Percentiles rank a stretch among this genome's conserved stretches.
phyloP scores from a whole-genome alignment of 106 monocot genomes.

The Dioscorea dumetorum region DNA sequence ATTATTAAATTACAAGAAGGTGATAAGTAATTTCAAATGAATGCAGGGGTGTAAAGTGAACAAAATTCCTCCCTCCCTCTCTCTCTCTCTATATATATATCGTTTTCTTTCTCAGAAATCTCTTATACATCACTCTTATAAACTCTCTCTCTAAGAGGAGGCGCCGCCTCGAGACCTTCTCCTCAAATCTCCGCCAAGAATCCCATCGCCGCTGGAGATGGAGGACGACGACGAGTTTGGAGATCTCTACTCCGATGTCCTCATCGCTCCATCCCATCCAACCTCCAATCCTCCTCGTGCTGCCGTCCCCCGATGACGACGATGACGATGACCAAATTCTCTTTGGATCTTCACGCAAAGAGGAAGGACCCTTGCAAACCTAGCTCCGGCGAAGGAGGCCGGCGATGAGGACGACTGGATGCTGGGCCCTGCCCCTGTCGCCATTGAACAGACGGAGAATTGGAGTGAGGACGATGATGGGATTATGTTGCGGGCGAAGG shows the following conservation, averaged over 20 bases:
- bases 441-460: constrained; percentile 27
- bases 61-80: too few relatives aligned
- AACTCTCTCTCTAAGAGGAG: neutral
- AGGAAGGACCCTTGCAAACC: neutral
- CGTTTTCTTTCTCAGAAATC: too few relatives aligned
- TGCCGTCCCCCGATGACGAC: neutral
- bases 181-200: neutral
- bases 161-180: constrained; percentile 5
- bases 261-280: constrained; percentile 10
- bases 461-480: constrained; percentile 49
- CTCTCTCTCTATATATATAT: too few relatives aligned
- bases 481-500: neutral
- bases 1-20: too few relatives aligned
- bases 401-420: constrained; percentile 48
- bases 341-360: constrained; percentile 1
- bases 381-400: constrained; percentile 3
- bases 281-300: constrained; percentile 1
- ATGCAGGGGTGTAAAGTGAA: too few relatives aligned
- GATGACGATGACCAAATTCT: constrained; percentile 9
- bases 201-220: constrained; percentile 11
- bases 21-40: too few relatives aligned
- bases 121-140: too few relatives aligned
- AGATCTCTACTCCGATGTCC: constrained; percentile 62
- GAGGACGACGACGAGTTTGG: constrained; percentile 76
- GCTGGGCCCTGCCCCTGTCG: constrained; percentile 14